phyloP scores from a whole-genome alignment of 2,329 filamentous ascomycete genomes.

The Pyricularia sp. region DNA sequence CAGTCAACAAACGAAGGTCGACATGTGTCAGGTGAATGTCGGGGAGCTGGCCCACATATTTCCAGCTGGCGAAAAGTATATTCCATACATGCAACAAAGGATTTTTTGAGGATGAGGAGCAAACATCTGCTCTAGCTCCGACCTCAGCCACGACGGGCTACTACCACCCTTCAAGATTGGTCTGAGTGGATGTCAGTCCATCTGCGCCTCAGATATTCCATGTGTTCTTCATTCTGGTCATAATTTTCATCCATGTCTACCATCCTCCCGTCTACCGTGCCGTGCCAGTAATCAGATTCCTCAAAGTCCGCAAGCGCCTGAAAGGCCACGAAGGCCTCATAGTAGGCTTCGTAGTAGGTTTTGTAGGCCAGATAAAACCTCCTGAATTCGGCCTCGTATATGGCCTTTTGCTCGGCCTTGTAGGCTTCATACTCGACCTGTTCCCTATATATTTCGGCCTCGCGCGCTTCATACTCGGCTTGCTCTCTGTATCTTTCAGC shows the following conservation, averaged over 20 bases:
- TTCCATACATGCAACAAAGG: neutral
- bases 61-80: neutral
- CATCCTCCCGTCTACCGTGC: too few relatives aligned
- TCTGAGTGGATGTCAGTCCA: neutral
- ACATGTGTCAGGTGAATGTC: too few relatives aligned
- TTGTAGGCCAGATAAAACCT: neutral
- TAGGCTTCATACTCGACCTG: neutral
- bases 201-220: neutral
- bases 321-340: neutral
- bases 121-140: too few relatives aligned
- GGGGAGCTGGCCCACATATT: too few relatives aligned
- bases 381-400: neutral
- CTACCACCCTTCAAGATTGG: too few relatives aligned
- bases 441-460: neutral
- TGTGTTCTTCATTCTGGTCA: neutral
- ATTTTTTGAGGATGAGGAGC: too few relatives aligned
- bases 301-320: neutral
- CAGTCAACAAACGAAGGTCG: too few relatives aligned
- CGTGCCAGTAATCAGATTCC: neutral
- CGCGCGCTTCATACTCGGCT: neutral
- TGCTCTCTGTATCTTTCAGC: neutral
- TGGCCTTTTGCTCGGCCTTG: neutral
- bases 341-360: neutral
- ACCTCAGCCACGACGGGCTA: too few relatives aligned
- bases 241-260: neutral